Percentiles rank a stretch among this genome's conserved stretches.
These are phyloP conservation scores for Artemisia tridentata DNA, from an alignment of 129 eudicot genomes.

Conservation along the genomic window DNA sequence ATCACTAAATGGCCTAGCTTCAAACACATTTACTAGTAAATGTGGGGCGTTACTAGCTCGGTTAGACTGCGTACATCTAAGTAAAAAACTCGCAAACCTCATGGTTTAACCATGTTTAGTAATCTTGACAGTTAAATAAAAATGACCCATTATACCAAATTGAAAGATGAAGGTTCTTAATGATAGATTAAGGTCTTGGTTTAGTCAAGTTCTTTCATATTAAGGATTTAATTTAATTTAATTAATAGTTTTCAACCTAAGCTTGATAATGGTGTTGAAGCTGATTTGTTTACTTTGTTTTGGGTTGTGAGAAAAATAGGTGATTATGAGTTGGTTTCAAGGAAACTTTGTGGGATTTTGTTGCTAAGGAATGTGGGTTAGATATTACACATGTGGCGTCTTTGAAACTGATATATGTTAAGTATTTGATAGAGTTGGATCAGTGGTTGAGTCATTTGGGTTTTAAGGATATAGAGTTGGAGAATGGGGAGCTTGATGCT, in stretches of 20 bases:
- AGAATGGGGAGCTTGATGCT: conserved; percentile 29
- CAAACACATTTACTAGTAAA: too few relatives aligned
- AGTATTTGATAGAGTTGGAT: conserved; percentile 65
- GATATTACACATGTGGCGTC: conserved; percentile 37
- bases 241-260: conserved; percentile 54
- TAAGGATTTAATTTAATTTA: conserved; percentile 20
- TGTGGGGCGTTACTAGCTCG: too few relatives aligned
- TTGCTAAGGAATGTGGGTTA: conserved; percentile 62
- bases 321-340: conserved; percentile 47
- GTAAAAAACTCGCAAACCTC: too few relatives aligned
- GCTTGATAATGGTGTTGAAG: conserved; percentile 52
- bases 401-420: conserved; percentile 50
- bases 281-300: conserved; percentile 66
- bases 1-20: too few relatives aligned
- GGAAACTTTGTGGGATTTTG: conserved; percentile 61
- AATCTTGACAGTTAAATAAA: conserved; percentile 17
- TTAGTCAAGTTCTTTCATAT: conserved; percentile 57
- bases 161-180: conserved; percentile 35
- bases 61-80: too few relatives aligned
- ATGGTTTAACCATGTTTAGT: too few relatives aligned
- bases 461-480: conserved; percentile 24
- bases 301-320: conserved; percentile 61
- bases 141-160: conserved; percentile 50
- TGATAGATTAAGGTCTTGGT: conserved; percentile 51
- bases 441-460: conserved; percentile 45